Evolutionary conservation across 225 moss, liverwort and hornwort species (phyloP).

Genomic region (Marchantia paleacea): DNA sequence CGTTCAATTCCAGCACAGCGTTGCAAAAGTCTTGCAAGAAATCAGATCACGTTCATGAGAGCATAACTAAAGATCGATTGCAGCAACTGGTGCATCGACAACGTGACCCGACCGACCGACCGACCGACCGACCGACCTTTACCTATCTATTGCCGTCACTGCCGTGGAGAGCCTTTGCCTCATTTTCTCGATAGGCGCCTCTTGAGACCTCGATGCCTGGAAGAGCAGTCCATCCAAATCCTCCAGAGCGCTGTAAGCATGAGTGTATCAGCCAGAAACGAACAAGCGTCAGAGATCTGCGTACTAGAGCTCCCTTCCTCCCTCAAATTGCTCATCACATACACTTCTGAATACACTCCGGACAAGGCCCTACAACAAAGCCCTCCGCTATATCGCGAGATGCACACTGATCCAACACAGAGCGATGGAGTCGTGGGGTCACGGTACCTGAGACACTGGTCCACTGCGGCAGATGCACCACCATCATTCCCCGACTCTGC

Average conservation of each 20-base stretch:
- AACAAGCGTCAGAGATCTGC: no score
- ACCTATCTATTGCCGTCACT: slow-evolving; percentile 81
- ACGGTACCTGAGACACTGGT: slow-evolving; percentile 76
- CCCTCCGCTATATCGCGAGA: no score
- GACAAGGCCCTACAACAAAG: no score
- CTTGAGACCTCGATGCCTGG: slow-evolving; percentile 68
- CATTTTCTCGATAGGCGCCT: slow-evolving; percentile 68
- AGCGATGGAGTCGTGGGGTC: background rate
- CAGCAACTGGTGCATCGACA: background rate
- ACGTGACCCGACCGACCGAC: no score
- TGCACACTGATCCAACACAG: background rate
- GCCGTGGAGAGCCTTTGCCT: slow-evolving; percentile 65
- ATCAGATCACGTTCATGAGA: background rate
- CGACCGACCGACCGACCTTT: background rate
- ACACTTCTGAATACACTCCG: no score
- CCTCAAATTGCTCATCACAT: no score
- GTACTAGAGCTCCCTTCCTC: no score
- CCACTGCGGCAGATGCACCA: slow-evolving; percentile 69
- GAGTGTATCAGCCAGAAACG: no score
- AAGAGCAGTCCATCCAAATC: slow-evolving; percentile 84
- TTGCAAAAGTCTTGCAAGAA: no score
- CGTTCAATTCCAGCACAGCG: background rate
- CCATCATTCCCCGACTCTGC: slow-evolving; percentile 74
- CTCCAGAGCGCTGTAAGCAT: slow-evolving; percentile 68
- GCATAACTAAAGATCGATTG: background rate